These are phyloP conservation scores for Fraxinus platypoda DNA, from an alignment of 305 asterid species.

Conservation along the genomic window DNA sequence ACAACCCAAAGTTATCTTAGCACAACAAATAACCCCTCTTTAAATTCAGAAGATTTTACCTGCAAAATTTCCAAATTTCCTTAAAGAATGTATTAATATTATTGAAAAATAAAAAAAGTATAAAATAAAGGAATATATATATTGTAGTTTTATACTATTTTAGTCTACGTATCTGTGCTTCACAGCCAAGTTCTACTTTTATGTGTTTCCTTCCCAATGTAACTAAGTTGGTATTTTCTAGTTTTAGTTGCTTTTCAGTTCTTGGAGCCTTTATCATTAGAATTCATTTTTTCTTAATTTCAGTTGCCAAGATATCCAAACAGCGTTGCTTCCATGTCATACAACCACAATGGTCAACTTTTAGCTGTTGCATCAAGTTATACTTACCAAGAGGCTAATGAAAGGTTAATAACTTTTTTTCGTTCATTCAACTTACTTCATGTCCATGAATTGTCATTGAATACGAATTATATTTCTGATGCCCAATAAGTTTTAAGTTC, in stretches of 20 bases:
- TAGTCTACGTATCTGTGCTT: neutral
- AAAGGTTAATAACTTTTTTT: conserved; percentile 44
- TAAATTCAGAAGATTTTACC: neutral
- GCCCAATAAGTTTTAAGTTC: neutral
- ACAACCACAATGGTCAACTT: conserved; percentile 60
- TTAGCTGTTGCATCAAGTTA: conserved; percentile 82
- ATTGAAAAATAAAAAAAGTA: neutral
- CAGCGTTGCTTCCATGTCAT: conserved; percentile 70
- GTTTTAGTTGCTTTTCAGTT: neutral
- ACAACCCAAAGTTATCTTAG: neutral
- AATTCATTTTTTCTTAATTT: conserved; percentile 27
- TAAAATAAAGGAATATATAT: neutral
- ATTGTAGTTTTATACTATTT: neutral
- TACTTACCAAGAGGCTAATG: conserved; percentile 76
- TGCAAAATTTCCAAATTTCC: neutral
- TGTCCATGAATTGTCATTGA: neutral
- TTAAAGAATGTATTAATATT: neutral
- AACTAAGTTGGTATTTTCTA: conserved; percentile 10
- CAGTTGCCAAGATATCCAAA: conserved; percentile 66
- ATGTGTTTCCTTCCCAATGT: neutral
- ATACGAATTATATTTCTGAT: neutral
- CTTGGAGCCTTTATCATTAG: conserved; percentile 10
- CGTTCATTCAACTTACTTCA: neutral
- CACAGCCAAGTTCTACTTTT: neutral
- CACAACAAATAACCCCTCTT: neutral